Base-by-base conservation (phyloP, 1,139 yeast species). In the Torulaspora pretoriensis region DNA sequence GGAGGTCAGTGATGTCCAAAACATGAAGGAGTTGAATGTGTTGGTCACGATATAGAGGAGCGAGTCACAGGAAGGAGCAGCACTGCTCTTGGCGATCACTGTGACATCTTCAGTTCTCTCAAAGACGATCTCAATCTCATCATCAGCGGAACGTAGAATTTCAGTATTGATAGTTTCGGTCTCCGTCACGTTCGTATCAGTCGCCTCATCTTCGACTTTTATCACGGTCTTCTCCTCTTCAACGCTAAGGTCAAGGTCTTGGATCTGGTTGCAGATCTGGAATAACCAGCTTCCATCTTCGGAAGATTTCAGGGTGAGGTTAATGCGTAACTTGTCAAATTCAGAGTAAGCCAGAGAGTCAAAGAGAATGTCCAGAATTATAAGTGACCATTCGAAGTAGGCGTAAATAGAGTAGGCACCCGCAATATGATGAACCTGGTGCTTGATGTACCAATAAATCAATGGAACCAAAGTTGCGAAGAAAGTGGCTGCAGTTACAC, bases 341-440 rank as follows among this genome's bases (percentile, higher is more conserved):
- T 90, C 97, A 25, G 73, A 53, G 16, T 80, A 74, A 1, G 95
- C 76, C 75, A 89, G 83, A 1, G 92, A 72, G 65, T 92, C 98
- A 63, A 88, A 92, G 2, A 78, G 80, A 32, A 92, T 75, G 61
- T 92, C 98, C 48, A 89, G 74, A 22, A 88, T 57, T 48, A 92
- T 86, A 60, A 92, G 72, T 0, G 85, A 70, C 98, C 98, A 92
- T 66, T 92, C 98, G 59, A 88, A 84, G 65, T 88, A 89, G 0
- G 98, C 96, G 64, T 92, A 92, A 40, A 80, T 75, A 0, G 97
- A 89, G 64, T 92, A 92, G 3, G 98, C 96, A n/a, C 98, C 98
- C 0, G 97, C 77, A 35, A 81, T 69, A 41, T 74, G 80, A 59
- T 88, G 86, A 22, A 92, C 95, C 64, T 90, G 90, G 69, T 92